Conservation (phyloP, 441 rosid species). For the Adansonia rubrostipa region DNA sequence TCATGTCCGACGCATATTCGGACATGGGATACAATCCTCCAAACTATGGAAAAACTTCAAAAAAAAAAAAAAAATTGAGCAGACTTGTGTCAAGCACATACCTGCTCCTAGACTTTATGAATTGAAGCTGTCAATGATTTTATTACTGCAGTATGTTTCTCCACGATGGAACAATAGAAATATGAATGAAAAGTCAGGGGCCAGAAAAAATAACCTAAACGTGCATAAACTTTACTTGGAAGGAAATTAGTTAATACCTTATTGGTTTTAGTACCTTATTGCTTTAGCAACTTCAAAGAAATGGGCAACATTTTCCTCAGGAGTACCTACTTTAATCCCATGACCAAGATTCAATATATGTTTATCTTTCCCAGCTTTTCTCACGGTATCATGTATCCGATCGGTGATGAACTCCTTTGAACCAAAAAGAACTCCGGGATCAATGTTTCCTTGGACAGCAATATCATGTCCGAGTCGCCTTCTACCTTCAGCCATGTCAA, state of each 20-base stretch:
- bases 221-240: slow-evolving; percentile 27
- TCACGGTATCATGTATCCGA: slow-evolving; percentile 82
- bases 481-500: slow-evolving; percentile 97
- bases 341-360: slow-evolving; percentile 96
- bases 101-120: background rate
- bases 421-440: slow-evolving; percentile 90
- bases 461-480: slow-evolving; percentile 69
- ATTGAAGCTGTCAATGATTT: background rate
- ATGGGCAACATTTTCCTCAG: slow-evolving; percentile 94
- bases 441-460: slow-evolving; percentile 94
- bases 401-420: slow-evolving; percentile 81
- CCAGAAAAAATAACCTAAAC: slow-evolving; percentile 13
- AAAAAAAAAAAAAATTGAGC: too few relatives aligned
- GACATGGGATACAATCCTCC: background rate
- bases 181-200: slow-evolving; percentile 18
- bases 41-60: background rate
- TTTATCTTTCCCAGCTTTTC: slow-evolving; percentile 85
- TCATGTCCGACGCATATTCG: background rate
- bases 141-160: background rate
- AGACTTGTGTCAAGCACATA: too few relatives aligned
- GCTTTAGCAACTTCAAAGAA: slow-evolving; percentile 86
- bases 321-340: slow-evolving; percentile 93
- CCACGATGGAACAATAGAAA: background rate
- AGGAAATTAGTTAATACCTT: background rate
- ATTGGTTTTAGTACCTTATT: slow-evolving; percentile 58